These are phyloP conservation scores for Thelephora ganbajun DNA, from an alignment of 768 basidiomycete genomes.

Conservation along the genomic window DNA sequence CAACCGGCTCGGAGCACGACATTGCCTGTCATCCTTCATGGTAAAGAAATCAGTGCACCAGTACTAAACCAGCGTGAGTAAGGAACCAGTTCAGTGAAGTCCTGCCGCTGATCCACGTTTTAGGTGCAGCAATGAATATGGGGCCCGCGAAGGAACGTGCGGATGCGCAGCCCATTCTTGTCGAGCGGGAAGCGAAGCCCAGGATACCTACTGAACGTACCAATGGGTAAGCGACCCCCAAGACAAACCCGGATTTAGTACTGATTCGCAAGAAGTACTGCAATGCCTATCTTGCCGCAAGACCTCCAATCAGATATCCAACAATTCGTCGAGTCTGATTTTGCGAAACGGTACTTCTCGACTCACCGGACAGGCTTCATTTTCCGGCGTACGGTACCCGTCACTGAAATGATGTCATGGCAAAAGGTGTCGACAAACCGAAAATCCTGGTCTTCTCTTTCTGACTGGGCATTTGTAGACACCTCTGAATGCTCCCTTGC, in stretches of 20 bases:
- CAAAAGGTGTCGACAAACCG: constrained; percentile 45
- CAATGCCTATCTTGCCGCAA: constrained; percentile 64
- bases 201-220: constrained; percentile 3
- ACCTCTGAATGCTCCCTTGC: constrained; percentile 59
- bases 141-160: constrained; percentile 60
- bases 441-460: not conserved
- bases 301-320: constrained; percentile 77
- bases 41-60: constrained; percentile 56
- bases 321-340: constrained; percentile 77
- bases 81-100: not conserved
- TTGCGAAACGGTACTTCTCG: constrained; percentile 79
- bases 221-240: too few relatives aligned
- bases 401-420: constrained; percentile 84
- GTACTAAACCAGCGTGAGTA: constrained; percentile 54
- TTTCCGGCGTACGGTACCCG: constrained; percentile 68
- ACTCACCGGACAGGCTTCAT: constrained; percentile 84
- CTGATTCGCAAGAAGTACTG: constrained; percentile 23
- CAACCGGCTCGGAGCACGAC: not conserved
- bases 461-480: constrained; percentile 19
- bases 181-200: constrained; percentile 22
- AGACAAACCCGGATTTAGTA: too few relatives aligned
- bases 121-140: constrained; percentile 58
- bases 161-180: constrained; percentile 46
- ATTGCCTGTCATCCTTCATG: constrained; percentile 16
- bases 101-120: constrained; percentile 1